Evolutionary conservation across 768 basidiomycete genomes (phyloP), one percentile per base, ranked within the genome.

Genomic region (Coprinellus micaceus): DNA sequence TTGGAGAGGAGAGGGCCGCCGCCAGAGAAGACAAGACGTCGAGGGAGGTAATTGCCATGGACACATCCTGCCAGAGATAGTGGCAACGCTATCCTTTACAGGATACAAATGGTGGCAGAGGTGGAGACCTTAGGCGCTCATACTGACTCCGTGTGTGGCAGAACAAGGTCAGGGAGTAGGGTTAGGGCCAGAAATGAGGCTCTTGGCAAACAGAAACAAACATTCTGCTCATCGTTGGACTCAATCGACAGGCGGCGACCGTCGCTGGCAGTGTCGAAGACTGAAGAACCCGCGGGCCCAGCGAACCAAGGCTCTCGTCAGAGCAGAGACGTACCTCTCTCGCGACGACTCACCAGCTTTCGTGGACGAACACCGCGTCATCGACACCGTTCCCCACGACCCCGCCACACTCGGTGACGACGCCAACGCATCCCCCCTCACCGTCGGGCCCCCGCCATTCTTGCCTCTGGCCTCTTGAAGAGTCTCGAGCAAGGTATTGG

Each of bases 201-300:
- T 51, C n/a, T 37, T 36, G 49, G 28, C 47, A 53, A 57, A 57
- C 52, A 60, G 10, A 37, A 11, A n/a, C 47, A 60, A 60, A 60
- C 47, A 57, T 33, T 22, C 55, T 57, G 57, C 59, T 60, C 59
- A 54, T 53, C 59, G 56, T 49, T 37, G 49, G 30, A 19, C 49
- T 37, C 49, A 51, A 36, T 30, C 30, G n/a, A 51, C 49, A n/a
- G 49, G 30, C 49, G 49, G 49, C 30, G 15, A 51, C 33, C 30
- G 49, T 37, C 30, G 49, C 49, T 51, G 49, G 33, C 49, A 37
- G 30, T 29, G 49, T 51, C 49, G 49, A 51, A 51, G 33, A 33
- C 49, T 13, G 30, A 37, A 37, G n/a, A 33, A 36, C 13, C n/a
- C 49, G 30, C 17, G 22, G 49, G 7, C 49, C 22, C 21, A 51